These are phyloP conservation scores for Ehretia macrophylla DNA, from an alignment of 257 asterid genomes.

Conservation along the genomic window DNA sequence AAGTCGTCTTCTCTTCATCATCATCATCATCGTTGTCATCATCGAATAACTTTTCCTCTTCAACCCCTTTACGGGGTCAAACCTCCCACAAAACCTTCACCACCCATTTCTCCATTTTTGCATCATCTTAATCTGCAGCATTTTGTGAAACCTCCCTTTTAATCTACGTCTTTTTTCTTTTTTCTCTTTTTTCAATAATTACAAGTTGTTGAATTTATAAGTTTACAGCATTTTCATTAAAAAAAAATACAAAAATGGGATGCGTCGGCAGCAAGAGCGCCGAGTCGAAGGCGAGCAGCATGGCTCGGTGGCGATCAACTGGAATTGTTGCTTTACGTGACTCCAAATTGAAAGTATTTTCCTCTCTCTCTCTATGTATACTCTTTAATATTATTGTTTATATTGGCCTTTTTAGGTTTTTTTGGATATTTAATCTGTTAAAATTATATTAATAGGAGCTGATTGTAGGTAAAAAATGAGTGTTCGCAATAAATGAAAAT, in stretches of 20 bases:
- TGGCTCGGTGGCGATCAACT: constrained; percentile 92
- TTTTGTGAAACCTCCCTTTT: too few species aligned
- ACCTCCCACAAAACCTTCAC: background rate
- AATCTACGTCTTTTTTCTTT: background rate
- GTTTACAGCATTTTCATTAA: too few species aligned
- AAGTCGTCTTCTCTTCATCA: background rate
- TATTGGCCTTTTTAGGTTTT: constrained; percentile 2
- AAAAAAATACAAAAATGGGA: constrained; percentile 47
- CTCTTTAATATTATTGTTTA: background rate
- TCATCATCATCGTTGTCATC: background rate
- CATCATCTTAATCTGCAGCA: too few species aligned
- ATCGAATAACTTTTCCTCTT: too few species aligned
- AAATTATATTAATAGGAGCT: background rate
- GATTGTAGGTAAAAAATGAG: too few species aligned
- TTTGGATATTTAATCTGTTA: background rate
- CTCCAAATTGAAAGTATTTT: constrained; percentile 74
- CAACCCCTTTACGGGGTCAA: background rate
- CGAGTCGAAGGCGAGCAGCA: constrained; percentile 66
- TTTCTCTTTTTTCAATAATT: background rate
- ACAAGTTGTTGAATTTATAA: too few species aligned
- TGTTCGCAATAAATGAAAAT: too few species aligned
- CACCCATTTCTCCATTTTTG: background rate
- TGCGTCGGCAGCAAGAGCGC: constrained; percentile 64
- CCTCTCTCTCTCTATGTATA: background rate
- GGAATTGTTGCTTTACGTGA: constrained; percentile 95